A percentile compares a stretch with the other conserved stretches of the same genome.
Conservation (phyloP, 345 rosid genomes). For the Acer yangbiense region DNA sequence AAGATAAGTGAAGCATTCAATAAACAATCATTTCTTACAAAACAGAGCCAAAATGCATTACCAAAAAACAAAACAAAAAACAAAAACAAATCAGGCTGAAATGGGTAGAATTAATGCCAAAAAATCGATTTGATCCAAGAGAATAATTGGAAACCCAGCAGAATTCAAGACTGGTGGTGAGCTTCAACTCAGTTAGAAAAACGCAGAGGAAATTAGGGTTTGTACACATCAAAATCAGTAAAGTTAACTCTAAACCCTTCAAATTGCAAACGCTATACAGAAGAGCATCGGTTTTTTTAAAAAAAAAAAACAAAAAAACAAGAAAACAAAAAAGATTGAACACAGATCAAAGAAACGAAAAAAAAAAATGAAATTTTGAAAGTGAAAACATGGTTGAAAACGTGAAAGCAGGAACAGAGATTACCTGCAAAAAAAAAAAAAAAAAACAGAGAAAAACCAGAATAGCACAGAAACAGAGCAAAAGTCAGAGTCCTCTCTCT, state of each 20-base stretch:
- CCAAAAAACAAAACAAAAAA: background rate
- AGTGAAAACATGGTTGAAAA: background rate
- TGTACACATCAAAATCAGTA: slow-evolving; percentile 23
- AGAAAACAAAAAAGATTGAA: background rate
- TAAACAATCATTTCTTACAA: background rate
- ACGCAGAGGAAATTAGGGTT: slow-evolving; percentile 23
- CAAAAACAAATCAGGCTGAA: background rate
- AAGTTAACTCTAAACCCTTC: slow-evolving; percentile 29
- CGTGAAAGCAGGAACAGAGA: background rate
- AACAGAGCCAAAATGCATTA: background rate
- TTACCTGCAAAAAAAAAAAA: slow-evolving; percentile 11
- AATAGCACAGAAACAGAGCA: background rate
- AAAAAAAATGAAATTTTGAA: background rate
- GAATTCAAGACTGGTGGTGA: background rate
- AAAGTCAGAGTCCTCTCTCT: background rate
- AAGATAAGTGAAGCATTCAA: background rate
- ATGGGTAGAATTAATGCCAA: background rate
- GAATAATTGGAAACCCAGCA: background rate
- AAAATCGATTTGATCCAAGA: background rate
- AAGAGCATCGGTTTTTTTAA: background rate
- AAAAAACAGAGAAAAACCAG: background rate
- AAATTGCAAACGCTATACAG: slow-evolving; percentile 24
- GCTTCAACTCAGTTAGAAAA: background rate
- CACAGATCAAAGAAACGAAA: background rate
- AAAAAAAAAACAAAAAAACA: background rate